These are phyloP conservation scores for Paspalum vaginatum DNA, from an alignment of 176 grass and related monocot genomes.

Conservation along the genomic window DNA sequence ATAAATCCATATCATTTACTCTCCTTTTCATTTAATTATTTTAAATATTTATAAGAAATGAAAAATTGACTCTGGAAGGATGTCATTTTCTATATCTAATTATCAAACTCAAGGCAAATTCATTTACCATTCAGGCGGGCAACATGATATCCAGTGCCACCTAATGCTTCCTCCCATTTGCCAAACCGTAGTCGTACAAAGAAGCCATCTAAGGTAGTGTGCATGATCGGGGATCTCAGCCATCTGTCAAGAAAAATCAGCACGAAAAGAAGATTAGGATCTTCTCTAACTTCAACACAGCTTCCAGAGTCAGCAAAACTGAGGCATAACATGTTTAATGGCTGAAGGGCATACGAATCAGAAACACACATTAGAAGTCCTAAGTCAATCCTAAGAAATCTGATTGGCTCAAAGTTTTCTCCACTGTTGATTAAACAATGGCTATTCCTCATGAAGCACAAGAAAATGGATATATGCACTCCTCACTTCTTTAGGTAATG, in stretches of 20 bases:
- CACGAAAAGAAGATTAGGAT: conserved; percentile 29
- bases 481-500: background rate
- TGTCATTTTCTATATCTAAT: conserved; percentile 1
- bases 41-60: background rate
- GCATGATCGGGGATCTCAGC: conserved; percentile 61
- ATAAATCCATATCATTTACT: conserved; percentile 32
- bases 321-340: background rate
- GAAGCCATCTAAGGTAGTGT: conserved; percentile 72
- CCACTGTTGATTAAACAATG: background rate
- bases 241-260: conserved; percentile 60
- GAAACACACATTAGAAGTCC: background rate
- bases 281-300: conserved; percentile 6
- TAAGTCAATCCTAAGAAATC: background rate
- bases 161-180: conserved; percentile 82
- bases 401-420: background rate
- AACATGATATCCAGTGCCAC: conserved; percentile 87
- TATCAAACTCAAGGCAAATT: conserved; percentile 14
- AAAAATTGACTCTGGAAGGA: conserved; percentile 12
- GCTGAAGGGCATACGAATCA: background rate
- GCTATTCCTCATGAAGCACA: background rate
- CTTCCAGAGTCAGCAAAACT: conserved; percentile 15
- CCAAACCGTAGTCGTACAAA: conserved; percentile 86
- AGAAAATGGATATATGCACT: conserved; percentile 11
- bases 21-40: background rate
- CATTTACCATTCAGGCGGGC: conserved; percentile 84